phyloP scores from a whole-genome alignment of 257 asterid species.

The Anisodus tanguticus region DNA sequence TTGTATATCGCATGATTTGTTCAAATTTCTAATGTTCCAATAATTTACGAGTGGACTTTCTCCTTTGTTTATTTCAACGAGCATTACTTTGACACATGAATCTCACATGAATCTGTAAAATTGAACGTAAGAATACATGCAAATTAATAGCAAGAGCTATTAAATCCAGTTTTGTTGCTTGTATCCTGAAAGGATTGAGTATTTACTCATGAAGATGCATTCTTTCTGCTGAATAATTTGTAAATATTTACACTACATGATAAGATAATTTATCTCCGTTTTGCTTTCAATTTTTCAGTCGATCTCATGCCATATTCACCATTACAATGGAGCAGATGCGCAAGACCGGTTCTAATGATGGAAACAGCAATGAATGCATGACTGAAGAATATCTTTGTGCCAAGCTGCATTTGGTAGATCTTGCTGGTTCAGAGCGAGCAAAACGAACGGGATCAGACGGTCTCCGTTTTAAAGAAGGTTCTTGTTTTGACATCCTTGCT shows the following conservation, averaged over 20 bases:
- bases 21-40: background rate
- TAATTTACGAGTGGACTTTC: background rate
- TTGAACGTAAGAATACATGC: background rate
- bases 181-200: conserved; percentile 12
- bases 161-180: conserved; percentile 1
- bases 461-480: conserved; percentile 97
- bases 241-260: conserved; percentile 6
- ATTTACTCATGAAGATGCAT: conserved; percentile 3
- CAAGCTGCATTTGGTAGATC: conserved; percentile 97
- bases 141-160: background rate
- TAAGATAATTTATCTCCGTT: conserved; percentile 12
- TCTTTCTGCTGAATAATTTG: conserved; percentile 30
- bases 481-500: conserved; percentile 1
- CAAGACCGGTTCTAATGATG: conserved; percentile 52
- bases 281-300: conserved; percentile 53
- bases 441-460: conserved; percentile 99
- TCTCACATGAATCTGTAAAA: background rate
- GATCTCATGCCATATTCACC: conserved; percentile 99
- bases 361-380: conserved; percentile 64
- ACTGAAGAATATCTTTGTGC: conserved; percentile 97
- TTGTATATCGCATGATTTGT: background rate
- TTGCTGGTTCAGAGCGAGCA: conserved; percentile 99
- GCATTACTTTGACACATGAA: conserved; percentile 6
- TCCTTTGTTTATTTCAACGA: background rate
- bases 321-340: conserved; percentile 98